Evolutionary conservation across 108 stramenopile genomes (phyloP), one percentile per base, ranked within the genome.

Genomic region (Pseudonitzschia pungens): DNA sequence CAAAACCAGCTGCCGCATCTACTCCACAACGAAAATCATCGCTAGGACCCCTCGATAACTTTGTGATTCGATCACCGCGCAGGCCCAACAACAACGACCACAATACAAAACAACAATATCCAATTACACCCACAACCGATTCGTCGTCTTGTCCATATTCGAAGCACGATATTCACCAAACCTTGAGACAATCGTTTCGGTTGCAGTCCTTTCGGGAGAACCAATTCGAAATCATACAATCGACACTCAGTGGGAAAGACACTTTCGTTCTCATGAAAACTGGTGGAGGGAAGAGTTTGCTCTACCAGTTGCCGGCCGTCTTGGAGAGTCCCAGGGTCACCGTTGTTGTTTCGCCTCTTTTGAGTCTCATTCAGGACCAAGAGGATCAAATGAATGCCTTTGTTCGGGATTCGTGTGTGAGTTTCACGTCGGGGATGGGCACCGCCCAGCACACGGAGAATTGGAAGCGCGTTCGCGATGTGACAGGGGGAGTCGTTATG

Each of bases 351-450:
- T 89, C 88, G 8, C 87, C 99, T 16, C 86, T 99, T 8, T 57
- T 99, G 14, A 90, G 96, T 31, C 85, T 99, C 50, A 98, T 99
- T 27, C 74, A 83, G 65, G 99, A 99, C 81, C 99, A 99, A 76
- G 91, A 94, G 60, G 90, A 92, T 21, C 89, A 94, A 77, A 88
- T 95, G 87, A 95, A 95, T 83, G 58, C 67, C 5, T 78, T 91
- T 59, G 69, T 48, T 12, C 76, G 79, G 4, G 75, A 78, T 12
- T 67, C 69, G 15, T 90, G 91, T 22, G 65, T 86, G 6, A 82
- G 84, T 29, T 92, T 92, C 73, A 81, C 87, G 22, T 88, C 83
- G 40, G 89, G 75, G 22, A 63, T 92, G 77, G 78, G 83, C 12
- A 72, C 58, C 21, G 27, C 80, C 12, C 83, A 89, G 64, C 92